Conservation (phyloP, 306 rosid species). For the Mimosa bimucronata region DNA sequence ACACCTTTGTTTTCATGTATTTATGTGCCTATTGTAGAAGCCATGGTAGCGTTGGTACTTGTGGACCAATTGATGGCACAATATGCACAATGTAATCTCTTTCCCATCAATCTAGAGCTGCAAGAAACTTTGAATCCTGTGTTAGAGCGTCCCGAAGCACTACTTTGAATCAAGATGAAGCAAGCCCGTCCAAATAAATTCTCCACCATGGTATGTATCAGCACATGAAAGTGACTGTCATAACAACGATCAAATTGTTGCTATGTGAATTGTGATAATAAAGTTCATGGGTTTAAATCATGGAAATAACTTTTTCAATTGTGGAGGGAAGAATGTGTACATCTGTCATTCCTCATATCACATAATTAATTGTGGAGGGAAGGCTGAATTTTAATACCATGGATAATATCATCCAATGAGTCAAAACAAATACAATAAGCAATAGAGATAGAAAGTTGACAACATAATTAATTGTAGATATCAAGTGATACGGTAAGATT, state of each 20-base stretch:
- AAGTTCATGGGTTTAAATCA: too few species aligned
- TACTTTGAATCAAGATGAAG: constrained; percentile 40
- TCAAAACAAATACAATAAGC: too few species aligned
- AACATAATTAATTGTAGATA: too few species aligned
- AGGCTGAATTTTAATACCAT: too few species aligned
- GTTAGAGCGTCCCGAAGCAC: constrained; percentile 37
- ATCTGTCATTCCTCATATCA: too few species aligned
- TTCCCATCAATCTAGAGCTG: constrained; percentile 64
- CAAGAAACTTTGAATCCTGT: constrained; percentile 59
- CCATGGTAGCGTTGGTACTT: constrained; percentile 84
- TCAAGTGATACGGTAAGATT: neutral
- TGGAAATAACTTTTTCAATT: too few species aligned
- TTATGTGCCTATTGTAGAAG: constrained; percentile 98
- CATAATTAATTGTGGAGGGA: too few species aligned
- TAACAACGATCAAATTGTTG: too few species aligned
- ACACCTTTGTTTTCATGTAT: constrained; percentile 36
- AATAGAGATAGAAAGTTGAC: too few species aligned
- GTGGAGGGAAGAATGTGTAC: too few species aligned
- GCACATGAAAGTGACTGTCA: neutral
- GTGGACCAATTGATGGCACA: constrained; percentile 94
- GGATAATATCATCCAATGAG: too few species aligned
- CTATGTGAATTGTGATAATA: too few species aligned
- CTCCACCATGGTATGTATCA: constrained; percentile 10
- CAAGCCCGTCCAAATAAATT: neutral
- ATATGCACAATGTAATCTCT: constrained; percentile 77